Evolutionary conservation across 139 green algal genomes (phyloP).

Genomic region (Chlamydomonas asymmetrica): DNA sequence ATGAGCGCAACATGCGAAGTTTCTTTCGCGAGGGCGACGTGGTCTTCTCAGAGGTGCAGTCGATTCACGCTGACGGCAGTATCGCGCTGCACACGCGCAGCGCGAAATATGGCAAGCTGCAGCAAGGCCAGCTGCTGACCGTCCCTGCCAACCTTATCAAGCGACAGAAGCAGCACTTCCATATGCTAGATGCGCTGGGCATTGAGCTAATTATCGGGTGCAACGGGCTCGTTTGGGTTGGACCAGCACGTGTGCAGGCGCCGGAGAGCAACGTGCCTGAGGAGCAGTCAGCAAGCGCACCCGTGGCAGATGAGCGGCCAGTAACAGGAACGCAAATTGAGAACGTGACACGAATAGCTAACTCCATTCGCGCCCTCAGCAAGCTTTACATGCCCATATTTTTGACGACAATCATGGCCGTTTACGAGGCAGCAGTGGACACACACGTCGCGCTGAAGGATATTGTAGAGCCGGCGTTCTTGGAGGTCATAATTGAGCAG

Average conservation of each 20-base stretch:
- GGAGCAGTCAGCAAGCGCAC: not conserved
- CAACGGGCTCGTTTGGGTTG: conserved; percentile 86
- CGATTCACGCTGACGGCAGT: conserved; percentile 70
- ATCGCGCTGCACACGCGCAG: conserved; percentile 86
- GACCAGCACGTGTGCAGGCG: conserved; percentile 22
- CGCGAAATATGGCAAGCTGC: conserved; percentile 83
- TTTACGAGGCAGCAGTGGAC: conserved; percentile 50
- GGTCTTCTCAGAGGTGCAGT: conserved; percentile 87
- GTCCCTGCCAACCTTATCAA: conserved; percentile 76
- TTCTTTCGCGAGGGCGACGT: conserved; percentile 85
- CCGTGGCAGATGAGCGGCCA: not conserved
- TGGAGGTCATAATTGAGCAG: conserved; percentile 41
- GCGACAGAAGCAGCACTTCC: conserved; percentile 86
- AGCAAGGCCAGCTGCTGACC: conserved; percentile 64
- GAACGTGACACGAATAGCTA: conserved; percentile 53
- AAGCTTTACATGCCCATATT: conserved; percentile 66
- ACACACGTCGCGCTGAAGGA: conserved; percentile 33
- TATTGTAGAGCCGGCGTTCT: conserved; percentile 56
- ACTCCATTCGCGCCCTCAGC: conserved; percentile 63
- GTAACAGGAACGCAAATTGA: conserved; percentile 46
- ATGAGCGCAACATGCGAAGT: conserved; percentile 88
- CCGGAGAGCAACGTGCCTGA: not conserved
- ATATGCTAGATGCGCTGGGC: conserved; percentile 52
- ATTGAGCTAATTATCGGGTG: conserved; percentile 81
- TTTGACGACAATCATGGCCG: conserved; percentile 50